Percentiles rank a stretch among this genome's conserved stretches.
Evolutionary conservation across 306 rosid species (phyloP).

Genomic region (Malus orientalis): DNA sequence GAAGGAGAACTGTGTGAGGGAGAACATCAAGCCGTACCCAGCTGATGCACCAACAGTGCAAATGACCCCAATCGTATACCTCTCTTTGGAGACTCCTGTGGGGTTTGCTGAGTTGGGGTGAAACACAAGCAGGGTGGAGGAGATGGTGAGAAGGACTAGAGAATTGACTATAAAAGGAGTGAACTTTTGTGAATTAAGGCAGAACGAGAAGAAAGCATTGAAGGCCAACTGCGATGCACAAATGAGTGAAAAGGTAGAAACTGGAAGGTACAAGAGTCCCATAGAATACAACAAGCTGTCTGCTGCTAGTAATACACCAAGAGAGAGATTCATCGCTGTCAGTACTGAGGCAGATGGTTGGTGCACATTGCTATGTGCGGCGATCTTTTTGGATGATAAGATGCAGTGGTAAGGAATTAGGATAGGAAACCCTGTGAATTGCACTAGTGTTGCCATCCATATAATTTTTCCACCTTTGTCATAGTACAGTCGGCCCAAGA

Average conservation of each 20-base stretch:
- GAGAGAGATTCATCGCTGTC: conserved; percentile 15
- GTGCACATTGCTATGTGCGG: neutral
- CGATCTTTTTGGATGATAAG: neutral
- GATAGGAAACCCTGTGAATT: conserved; percentile 31
- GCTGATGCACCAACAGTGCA: conserved; percentile 39
- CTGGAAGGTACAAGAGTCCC: conserved; percentile 43
- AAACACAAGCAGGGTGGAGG: conserved; percentile 42
- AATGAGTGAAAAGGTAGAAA: conserved; percentile 46
- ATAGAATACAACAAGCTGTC: conserved; percentile 26
- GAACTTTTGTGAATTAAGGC: conserved; percentile 41
- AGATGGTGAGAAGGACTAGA: conserved; percentile 40
- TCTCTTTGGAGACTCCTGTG: conserved; percentile 14
- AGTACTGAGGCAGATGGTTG: conserved; percentile 10
- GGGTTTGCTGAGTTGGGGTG: conserved; percentile 14
- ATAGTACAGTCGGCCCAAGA: conserved; percentile 38
- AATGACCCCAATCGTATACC: conserved; percentile 33
- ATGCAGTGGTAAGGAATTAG: conserved; percentile 28
- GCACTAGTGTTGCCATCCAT: conserved; percentile 33
- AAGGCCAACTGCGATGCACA: conserved; percentile 43
- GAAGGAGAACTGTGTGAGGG: conserved; percentile 29
- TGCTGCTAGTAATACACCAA: conserved; percentile 32
- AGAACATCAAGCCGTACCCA: conserved; percentile 27
- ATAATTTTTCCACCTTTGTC: conserved; percentile 42
- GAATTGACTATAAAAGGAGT: conserved; percentile 42
- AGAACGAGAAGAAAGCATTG: conserved; percentile 50